Evolutionary conservation across 2,329 filamentous ascomycete species (phyloP), one percentile per base, ranked within the genome.

Genomic region (Thielaviopsis populi): DNA sequence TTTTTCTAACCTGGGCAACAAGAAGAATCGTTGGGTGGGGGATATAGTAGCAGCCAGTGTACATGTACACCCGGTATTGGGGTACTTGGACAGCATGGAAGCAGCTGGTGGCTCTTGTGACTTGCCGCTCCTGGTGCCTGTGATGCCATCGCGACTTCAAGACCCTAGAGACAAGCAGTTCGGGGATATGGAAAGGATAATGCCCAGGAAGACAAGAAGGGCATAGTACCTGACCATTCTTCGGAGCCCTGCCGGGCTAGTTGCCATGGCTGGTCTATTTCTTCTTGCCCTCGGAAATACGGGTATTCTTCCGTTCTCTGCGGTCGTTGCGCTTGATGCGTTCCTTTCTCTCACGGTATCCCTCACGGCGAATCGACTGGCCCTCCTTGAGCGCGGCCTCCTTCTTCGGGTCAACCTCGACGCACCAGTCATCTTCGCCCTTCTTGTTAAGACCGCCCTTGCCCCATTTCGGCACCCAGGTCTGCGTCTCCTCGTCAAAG

Each of bases 401-500:
- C 72, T 83, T 84, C 73, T 86, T 83, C 73, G 87, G 83, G 72
- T 96, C 87, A 63, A 99, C 86, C 82, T 97, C 94, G 66, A 96
- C 89, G 69, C 96, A 78, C 88, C 91, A 95, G 71, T 95, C 86
- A 68, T 84, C 80, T 75, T 95, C 86, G 22, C 83, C 87, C 67
- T 85, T 84, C 79, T 94, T 92, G 75, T 94, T 94, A 74, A 88
- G 85, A 67, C 87, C 91, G 77, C 92, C 88, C 78, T 94, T 96
- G 0, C 94, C 94, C 90, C 92, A 99, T 75, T 91, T 91, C 67
- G 89, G 87, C 72, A 90, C 88, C 90, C 91, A 97, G 73, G 94
- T 88, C 68, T 89, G 88, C 40, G 79, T 88, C 66, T 80, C 84
- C 75, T 95, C 89, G 74, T 97, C 90, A 74, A 86, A 97, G 64